Base-by-base conservation (phyloP, 805 yeast genomes). In the Candida germanica region DNA sequence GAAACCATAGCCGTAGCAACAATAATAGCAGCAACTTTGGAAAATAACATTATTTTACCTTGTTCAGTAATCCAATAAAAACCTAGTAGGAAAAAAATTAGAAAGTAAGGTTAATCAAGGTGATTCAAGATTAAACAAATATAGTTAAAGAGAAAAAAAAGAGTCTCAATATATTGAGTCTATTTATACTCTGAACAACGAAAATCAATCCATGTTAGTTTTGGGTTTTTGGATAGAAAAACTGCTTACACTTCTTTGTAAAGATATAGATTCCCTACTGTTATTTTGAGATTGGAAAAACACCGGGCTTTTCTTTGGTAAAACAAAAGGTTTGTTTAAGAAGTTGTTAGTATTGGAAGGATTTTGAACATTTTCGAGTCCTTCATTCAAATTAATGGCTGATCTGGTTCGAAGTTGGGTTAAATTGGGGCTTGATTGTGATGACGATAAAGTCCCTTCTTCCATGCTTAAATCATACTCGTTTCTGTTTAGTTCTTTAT, bases 281-380 rank as follows among this genome's bases (percentile, higher is more conserved):
- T 31, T 41, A 30, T 43, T 46, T n/a, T 49, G 53, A 1, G 46
- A 39, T 8, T 29, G 37, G 26, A 35, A 41, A 2, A 31, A 35
- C 7, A 33, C 11, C 7, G 48, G 46, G 19, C 26, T 43, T 29
- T 55, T 48, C 39, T 54, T 58, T 3, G 66, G 68, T 1, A 52
- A 47, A 4, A 49, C 42, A 38, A 66, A 66, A 3, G 71, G 73
- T 42, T 58, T 61, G 51, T 52, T 62, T 39, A 66, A 40, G 39
- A 65, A 63, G 28, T 56, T 64, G 12, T 42, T 31, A 4, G 31
- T n/a, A 11, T 26, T 30, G 9, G 31, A 33, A 5, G 40, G 46
- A 13, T 43, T 39, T 8, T 41, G 44, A 12, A 32, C 38, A 10
- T 29, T 36, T 2, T 31, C 38, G 15, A 26, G 26, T 6, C 21